Evolutionary conservation across 768 basidiomycete species (phyloP), one percentile per base, ranked within the genome.

Genomic region (Trametes maxima): DNA sequence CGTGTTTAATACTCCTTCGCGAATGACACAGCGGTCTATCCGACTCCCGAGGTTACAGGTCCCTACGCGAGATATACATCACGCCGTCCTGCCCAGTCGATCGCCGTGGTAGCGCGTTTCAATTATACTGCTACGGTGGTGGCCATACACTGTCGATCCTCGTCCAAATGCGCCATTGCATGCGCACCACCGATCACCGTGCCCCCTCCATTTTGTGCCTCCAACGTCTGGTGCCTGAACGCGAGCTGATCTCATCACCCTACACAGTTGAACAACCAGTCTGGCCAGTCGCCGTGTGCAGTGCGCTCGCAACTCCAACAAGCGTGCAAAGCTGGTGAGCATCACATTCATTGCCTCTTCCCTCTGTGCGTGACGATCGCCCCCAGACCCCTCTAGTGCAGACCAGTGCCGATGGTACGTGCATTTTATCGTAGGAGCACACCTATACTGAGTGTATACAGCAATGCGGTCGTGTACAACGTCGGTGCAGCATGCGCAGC

Each of bases 211-310:
- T 16, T 2, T 16, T 33, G 4, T 33, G 25, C 47, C 47, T 14
- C 11, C 7, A 3, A 11, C 12, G 22, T 52, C 19, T 33, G 28
- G 28, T 33, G 28, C 49, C 13, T 52, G 51, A 22, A 52, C 14
- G 51, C 51, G 37, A 39, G 51, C 51, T 52, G 22, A 52, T 22
- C 19, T 37, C 13, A 16, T 48, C 45, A 49, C 16, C 13, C 13
- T 13, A 17, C 43, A 33, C 46, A 63, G 62, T 36, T 63, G 39
- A 54, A 63, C 46, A 63, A 63, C 57, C 22, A 63, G 16, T 35
- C 40, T 8, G 62, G 62, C 5, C 52, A 58, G 39, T 54, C 56
- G 2, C 62, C 62, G 16, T 63, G 62, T 19, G 35, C 52, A 2
- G 56, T 63, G 2, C 36, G 22, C 7, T 16, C 28, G 17, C 45